Evolutionary conservation across 1,139 yeast species (phyloP), one percentile per base, ranked within the genome.

Genomic region (Magnusiomyces paraingens): DNA sequence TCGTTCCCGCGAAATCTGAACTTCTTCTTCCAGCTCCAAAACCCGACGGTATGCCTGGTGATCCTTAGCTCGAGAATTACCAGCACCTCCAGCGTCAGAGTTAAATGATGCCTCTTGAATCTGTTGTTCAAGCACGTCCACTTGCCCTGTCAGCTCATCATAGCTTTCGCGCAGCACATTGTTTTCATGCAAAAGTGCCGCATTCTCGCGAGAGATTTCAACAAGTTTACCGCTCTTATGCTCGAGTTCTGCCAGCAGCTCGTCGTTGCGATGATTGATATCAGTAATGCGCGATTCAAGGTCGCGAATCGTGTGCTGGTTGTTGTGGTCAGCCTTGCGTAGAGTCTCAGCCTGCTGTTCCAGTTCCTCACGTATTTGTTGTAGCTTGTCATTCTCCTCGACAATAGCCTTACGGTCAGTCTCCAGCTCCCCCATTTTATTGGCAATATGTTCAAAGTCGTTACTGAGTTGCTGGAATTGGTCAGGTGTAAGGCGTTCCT

Each of bases 11-110:
- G 32, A 43, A 22, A 17, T 18, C 35, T 49, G 51, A 11, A 49
- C 46, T n/a, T 55, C 55, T 26, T 47, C 50, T n/a, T 52, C 52
- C 1, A 55, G 52, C 36, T 55, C 57, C 8, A 55, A 40, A 52
- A 52, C 50, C 22, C 53, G 57, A 15, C 50, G 57, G 18, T 54
- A 54, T 1, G 55, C 47, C 38, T 54, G 50, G 38, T 26, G 32
- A 8, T 52, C 51, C 41, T 52, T 54, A n/a, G 47, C 47, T 14
- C 43, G 15, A 11, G 57, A 36, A 5, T 53, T 49, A 14, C 26
- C 14, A 14, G 18, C 12, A 15, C 38, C 47, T 5, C 48, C 21
- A 11, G 43, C 18, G 4, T 26, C 32, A 4, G 32, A 26, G 32
- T 4, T 26, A 26, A 26, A 26, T 8, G 32, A 26, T 5, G 32